Conservation (phyloP, 73 alveolate genomes). For the Paramecium octaurelia region DNA sequence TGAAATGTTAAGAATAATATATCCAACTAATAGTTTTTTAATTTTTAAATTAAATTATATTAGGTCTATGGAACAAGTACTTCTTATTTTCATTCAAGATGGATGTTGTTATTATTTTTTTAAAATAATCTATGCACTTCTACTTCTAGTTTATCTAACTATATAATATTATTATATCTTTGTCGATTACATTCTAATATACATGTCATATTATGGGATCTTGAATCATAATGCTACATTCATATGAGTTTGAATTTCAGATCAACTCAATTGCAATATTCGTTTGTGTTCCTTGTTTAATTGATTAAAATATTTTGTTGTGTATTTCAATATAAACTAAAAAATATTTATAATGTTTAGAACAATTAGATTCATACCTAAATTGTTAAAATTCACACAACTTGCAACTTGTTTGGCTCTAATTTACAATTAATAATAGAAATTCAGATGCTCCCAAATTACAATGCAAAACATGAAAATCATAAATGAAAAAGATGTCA, state of each 20-base stretch:
- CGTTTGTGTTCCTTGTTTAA: background rate
- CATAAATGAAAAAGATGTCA: background rate
- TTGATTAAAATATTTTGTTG: background rate
- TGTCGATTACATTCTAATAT: background rate
- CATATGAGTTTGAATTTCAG: background rate
- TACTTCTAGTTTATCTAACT: no score
- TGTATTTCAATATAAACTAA: background rate
- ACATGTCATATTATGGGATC: background rate
- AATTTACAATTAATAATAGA: background rate
- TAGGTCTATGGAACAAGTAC: background rate
- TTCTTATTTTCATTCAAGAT: background rate
- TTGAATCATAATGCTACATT: background rate
- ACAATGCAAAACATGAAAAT: background rate
- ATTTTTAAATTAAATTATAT: background rate
- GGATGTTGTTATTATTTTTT: no score
- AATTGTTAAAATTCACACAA: background rate
- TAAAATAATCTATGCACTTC: no score
- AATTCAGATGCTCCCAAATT: background rate
- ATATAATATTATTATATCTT: background rate
- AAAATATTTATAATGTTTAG: background rate
- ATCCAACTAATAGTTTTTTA: background rate
- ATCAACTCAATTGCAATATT: background rate
- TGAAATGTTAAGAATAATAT: background rate
- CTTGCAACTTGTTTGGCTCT: background rate
- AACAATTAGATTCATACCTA: background rate